Conservation (phyloP, 192 early-diverging fungal species). For the Entomortierella chlamydospora region DNA sequence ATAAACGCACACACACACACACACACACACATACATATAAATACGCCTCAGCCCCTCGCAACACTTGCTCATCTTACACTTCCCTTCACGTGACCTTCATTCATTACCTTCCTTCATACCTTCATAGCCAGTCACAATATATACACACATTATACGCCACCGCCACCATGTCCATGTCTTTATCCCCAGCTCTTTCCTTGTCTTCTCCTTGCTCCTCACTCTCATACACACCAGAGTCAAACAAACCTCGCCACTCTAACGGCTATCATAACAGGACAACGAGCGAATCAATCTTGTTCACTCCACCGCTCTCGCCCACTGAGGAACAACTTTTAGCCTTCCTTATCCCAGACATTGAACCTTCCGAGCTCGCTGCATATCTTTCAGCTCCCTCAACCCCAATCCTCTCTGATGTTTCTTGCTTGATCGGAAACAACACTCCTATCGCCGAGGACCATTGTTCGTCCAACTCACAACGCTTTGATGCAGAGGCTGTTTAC, state of each 20-base stretch:
- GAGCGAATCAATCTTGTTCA: constrained; percentile 42
- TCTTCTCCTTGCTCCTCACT: constrained; percentile 11
- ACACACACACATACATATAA: no score
- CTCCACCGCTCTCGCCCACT: constrained; percentile 46
- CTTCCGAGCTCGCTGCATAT: constrained; percentile 47
- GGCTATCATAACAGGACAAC: constrained; percentile 23
- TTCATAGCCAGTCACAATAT: constrained; percentile 6
- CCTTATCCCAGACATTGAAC: constrained; percentile 52
- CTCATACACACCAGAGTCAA: constrained; percentile 4
- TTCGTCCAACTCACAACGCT: neutral
- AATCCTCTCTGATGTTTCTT: constrained; percentile 42
- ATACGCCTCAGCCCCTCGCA: neutral
- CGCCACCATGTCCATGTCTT: constrained; percentile 17
- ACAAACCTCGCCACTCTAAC: neutral
- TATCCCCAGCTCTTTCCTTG: constrained; percentile 25
- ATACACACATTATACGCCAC: neutral
- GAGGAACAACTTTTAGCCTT: constrained; percentile 51
- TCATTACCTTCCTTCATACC: neutral
- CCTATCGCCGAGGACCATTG: neutral
- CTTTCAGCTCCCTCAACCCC: constrained; percentile 45
- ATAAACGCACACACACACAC: neutral
- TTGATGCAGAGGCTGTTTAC: constrained; percentile 39
- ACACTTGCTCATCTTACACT: neutral
- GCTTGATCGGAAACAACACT: constrained; percentile 29
- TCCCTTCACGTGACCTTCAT: constrained; percentile 11